phyloP scores from a whole-genome alignment of 2,329 filamentous ascomycete species.

The Beauveria australis region DNA sequence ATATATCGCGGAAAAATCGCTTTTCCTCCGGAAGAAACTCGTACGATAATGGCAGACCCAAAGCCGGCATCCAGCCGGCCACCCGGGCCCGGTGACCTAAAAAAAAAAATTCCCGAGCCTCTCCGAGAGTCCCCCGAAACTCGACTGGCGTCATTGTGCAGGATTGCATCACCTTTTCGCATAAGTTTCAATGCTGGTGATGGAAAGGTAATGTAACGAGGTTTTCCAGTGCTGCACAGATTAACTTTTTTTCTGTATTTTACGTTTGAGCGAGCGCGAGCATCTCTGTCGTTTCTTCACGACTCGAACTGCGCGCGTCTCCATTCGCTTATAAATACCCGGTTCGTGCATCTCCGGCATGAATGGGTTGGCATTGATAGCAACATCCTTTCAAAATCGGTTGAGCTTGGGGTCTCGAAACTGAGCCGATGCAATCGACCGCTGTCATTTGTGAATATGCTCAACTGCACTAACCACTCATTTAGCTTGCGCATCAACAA shows the following conservation, averaged over 20 bases:
- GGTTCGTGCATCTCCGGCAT: too few species aligned
- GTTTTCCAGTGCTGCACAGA: background rate
- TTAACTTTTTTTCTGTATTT: background rate
- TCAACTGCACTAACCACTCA: too few species aligned
- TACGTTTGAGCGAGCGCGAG: background rate
- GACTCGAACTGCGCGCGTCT: too few species aligned
- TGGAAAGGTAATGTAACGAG: background rate
- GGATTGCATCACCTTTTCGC: background rate
- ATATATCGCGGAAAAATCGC: background rate
- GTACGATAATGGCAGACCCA: slow-evolving; percentile 4
- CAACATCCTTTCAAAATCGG: too few species aligned
- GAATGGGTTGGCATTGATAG: too few species aligned
- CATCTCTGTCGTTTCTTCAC: background rate
- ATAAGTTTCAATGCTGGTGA: background rate
- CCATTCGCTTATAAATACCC: too few species aligned
- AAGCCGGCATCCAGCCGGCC: background rate
- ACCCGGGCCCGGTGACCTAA: background rate
- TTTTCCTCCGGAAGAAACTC: slow-evolving; percentile 5
- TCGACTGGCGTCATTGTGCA: background rate
- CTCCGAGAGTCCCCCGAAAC: slow-evolving; percentile 5
- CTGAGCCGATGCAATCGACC: too few species aligned
- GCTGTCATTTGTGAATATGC: too few species aligned
- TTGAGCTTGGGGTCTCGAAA: too few species aligned
- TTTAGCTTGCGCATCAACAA: too few species aligned
- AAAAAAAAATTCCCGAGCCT: slow-evolving; percentile 1